Evolutionary conservation across 202 grass and related monocot species (phyloP).

Genomic region (Setaria viridis): DNA sequence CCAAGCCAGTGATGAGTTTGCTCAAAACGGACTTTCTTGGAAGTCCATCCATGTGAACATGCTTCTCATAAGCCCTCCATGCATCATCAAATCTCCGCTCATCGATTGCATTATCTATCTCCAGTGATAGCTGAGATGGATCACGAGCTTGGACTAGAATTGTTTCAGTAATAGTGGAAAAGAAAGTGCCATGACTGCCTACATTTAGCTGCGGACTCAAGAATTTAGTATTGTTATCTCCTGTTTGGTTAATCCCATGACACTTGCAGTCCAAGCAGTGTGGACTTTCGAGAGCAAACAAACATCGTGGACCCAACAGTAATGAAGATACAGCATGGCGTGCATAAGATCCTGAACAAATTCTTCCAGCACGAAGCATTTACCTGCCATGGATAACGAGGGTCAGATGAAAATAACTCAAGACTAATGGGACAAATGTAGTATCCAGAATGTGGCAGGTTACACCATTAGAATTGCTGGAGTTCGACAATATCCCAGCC

Average conservation of each 20-base stretch:
- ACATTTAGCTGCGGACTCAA: not conserved
- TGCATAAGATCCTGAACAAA: constrained; percentile 28
- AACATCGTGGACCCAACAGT: not conserved
- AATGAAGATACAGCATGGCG: constrained; percentile 5
- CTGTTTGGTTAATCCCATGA: not conserved
- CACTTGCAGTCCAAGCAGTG: constrained; percentile 6
- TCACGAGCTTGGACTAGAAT: constrained; percentile 75
- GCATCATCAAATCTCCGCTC: constrained; percentile 75
- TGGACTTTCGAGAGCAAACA: constrained; percentile 2
- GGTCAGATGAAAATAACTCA: not conserved
- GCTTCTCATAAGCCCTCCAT: constrained; percentile 77
- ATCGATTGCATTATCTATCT: constrained; percentile 73
- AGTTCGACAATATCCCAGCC: not conserved
- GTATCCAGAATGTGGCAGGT: not conserved
- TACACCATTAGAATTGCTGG: not conserved
- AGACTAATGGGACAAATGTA: not conserved
- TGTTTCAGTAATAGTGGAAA: constrained; percentile 60
- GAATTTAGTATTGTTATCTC: constrained; percentile 4
- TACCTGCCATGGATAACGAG: constrained; percentile 32
- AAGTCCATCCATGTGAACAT: constrained; percentile 65
- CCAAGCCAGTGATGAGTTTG: constrained; percentile 75
- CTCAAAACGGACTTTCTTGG: constrained; percentile 74
- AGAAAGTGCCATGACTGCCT: not conserved
- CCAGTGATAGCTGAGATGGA: constrained; percentile 52
- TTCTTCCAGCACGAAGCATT: constrained; percentile 51